phyloP scores from a whole-genome alignment of 2,329 filamentous ascomycete species.

The Colletotrichum cuscutae region DNA sequence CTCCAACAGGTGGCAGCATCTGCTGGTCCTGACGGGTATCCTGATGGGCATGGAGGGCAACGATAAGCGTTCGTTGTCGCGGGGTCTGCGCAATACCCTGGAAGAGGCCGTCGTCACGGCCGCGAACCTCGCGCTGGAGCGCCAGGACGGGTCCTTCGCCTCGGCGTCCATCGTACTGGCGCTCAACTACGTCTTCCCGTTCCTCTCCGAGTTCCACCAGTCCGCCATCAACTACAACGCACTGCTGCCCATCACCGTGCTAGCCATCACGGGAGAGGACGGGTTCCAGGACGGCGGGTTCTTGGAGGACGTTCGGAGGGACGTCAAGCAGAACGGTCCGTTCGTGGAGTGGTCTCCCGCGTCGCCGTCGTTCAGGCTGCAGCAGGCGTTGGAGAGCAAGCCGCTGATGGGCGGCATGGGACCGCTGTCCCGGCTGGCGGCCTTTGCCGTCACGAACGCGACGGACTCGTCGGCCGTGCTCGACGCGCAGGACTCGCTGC shows the following conservation, averaged over 20 bases:
- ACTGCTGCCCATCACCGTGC: constrained; percentile 76
- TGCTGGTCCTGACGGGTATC: constrained; percentile 82
- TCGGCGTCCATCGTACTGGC: constrained; percentile 72
- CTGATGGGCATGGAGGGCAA: constrained; percentile 79
- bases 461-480: constrained; percentile 57
- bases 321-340: constrained; percentile 66
- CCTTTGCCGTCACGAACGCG: constrained; percentile 70
- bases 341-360: constrained; percentile 73
- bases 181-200: constrained; percentile 80
- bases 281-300: constrained; percentile 84
- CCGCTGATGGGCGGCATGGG: constrained; percentile 76
- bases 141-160: constrained; percentile 54
- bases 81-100: constrained; percentile 71
- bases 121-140: constrained; percentile 77
- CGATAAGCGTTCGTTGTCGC: constrained; percentile 71
- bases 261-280: constrained; percentile 75
- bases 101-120: constrained; percentile 80
- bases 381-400: constrained; percentile 67
- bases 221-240: constrained; percentile 72
- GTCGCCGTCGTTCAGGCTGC: constrained; percentile 68
- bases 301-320: constrained; percentile 73
- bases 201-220: constrained; percentile 71
- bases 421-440: constrained; percentile 72
- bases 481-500: constrained; percentile 67
- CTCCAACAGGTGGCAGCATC: constrained; percentile 81